phyloP scores from a whole-genome alignment of 768 basidiomycete genomes.

The Suillus hirtellus region DNA sequence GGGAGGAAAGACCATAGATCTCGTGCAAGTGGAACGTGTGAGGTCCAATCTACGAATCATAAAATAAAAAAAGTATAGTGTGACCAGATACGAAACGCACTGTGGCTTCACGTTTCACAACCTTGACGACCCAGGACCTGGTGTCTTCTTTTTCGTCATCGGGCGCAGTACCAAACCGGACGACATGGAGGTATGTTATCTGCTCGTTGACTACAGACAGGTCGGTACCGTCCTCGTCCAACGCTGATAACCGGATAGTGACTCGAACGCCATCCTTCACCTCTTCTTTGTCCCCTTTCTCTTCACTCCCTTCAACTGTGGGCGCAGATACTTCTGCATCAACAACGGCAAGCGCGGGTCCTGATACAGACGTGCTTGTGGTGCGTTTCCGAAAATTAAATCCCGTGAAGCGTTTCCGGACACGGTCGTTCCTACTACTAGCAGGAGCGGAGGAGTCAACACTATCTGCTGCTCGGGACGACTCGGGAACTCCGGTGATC shows the following conservation, averaged over 20 bases:
- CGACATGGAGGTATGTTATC: slow-evolving; percentile 83
- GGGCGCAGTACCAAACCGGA: slow-evolving; percentile 57
- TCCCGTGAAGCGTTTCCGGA: slow-evolving; percentile 61
- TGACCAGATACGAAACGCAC: slow-evolving; percentile 35
- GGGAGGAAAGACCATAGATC: slow-evolving; percentile 85
- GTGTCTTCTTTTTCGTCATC: slow-evolving; percentile 51
- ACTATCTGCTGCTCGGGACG: slow-evolving; percentile 11
- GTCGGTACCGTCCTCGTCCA: slow-evolving; percentile 73
- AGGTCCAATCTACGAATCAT: slow-evolving; percentile 70
- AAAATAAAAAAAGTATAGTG: slow-evolving; percentile 9
- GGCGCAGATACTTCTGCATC: slow-evolving; percentile 56
- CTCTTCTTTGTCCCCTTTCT: slow-evolving; percentile 47
- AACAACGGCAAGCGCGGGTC: slow-evolving; percentile 77
- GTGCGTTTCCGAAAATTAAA: slow-evolving; percentile 66
- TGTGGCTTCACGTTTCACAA: slow-evolving; percentile 89
- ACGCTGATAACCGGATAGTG: slow-evolving; percentile 76
- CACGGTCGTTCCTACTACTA: slow-evolving; percentile 21
- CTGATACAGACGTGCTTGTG: slow-evolving; percentile 55
- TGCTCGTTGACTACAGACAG: slow-evolving; percentile 80
- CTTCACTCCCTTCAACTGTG: slow-evolving; percentile 37
- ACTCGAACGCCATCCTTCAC: slow-evolving; percentile 69
- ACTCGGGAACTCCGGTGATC: slow-evolving; percentile 14
- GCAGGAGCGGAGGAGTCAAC: slow-evolving; percentile 17
- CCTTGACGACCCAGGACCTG: slow-evolving; percentile 88
- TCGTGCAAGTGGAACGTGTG: slow-evolving; percentile 96